phyloP scores from a whole-genome alignment of 352 stramenopile genomes.

The Phytophthora fragariae region DNA sequence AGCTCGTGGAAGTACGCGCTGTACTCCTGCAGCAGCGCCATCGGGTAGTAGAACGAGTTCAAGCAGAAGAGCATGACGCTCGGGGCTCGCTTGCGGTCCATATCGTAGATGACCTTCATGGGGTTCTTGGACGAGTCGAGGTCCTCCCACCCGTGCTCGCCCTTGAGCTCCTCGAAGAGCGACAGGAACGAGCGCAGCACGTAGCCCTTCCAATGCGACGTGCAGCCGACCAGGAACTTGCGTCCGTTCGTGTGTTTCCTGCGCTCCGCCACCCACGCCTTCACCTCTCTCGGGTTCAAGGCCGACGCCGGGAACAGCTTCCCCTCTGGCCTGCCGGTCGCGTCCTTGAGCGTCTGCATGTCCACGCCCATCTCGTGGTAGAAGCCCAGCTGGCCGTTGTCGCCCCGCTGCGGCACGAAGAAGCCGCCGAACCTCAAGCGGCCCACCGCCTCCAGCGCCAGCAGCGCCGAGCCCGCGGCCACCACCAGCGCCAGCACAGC shows the following conservation, averaged over 20 bases:
- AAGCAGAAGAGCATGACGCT: conserved; percentile 82
- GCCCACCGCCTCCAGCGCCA: conserved; percentile 55
- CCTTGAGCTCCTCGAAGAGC: conserved; percentile 75
- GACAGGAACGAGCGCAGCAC: conserved; percentile 72
- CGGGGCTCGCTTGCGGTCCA: conserved; percentile 66
- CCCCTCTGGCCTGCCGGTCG: conserved; percentile 40
- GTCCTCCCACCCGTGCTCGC: conserved; percentile 69
- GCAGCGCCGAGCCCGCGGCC: conserved; percentile 32
- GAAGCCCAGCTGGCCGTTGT: conserved; percentile 70
- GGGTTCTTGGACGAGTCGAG: conserved; percentile 59
- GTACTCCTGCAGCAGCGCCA: conserved; percentile 71
- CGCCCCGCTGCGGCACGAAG: conserved; percentile 36
- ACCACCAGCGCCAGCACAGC: conserved; percentile 34
- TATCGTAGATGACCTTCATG: conserved; percentile 67
- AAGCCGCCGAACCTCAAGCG: conserved; percentile 65
- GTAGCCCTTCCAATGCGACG: conserved; percentile 65
- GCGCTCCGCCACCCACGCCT: conserved; percentile 70
- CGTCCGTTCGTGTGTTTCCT: conserved; percentile 71
- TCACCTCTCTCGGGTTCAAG: conserved; percentile 55
- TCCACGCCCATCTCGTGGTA: conserved; percentile 86
- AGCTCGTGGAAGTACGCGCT: conserved; percentile 76
- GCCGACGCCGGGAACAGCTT: conserved; percentile 56
- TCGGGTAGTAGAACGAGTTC: conserved; percentile 74
- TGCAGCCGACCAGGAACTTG: conserved; percentile 78
- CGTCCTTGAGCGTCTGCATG: conserved; percentile 58